Evolutionary conservation across 768 basidiomycete species (phyloP).

Genomic region (Podaxis mareebaensis): DNA sequence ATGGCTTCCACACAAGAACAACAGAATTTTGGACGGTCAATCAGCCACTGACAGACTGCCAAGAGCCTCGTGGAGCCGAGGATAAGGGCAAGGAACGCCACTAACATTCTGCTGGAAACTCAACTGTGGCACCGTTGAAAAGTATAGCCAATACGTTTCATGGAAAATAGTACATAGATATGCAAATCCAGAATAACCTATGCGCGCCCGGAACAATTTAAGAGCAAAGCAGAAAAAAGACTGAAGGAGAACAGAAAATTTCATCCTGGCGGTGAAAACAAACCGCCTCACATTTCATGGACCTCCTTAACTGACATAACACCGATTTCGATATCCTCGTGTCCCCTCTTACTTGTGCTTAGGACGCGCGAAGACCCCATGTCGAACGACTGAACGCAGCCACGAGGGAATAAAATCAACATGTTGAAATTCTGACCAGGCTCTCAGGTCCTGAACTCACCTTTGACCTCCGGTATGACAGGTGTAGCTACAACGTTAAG

Average conservation of each 20-base stretch:
- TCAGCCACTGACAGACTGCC: not conserved
- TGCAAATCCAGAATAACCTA: not conserved
- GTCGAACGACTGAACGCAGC: not conserved
- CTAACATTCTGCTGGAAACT: not conserved
- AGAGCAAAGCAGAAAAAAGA: too few relatives aligned
- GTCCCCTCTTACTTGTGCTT: not conserved
- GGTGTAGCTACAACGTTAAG: not conserved
- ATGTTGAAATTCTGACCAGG: not conserved
- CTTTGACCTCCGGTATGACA: constrained; percentile 1
- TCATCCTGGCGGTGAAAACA: too few relatives aligned
- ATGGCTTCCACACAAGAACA: not conserved
- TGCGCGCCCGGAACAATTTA: too few relatives aligned
- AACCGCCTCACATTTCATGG: not conserved
- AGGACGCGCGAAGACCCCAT: not conserved
- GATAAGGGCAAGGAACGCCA: not conserved
- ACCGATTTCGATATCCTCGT: constrained; percentile 9
- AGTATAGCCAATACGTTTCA: too few relatives aligned
- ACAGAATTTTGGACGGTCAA: not conserved
- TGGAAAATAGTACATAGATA: not conserved
- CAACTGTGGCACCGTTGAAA: too few relatives aligned
- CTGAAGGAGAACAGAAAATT: too few relatives aligned
- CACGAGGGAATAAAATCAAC: not conserved
- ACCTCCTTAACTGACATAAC: not conserved
- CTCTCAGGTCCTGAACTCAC: not conserved
- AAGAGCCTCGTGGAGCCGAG: not conserved